These are phyloP conservation scores for Rhodosporidiobolus sp. DNA, from an alignment of 768 basidiomycete species.

Conservation along the genomic window DNA sequence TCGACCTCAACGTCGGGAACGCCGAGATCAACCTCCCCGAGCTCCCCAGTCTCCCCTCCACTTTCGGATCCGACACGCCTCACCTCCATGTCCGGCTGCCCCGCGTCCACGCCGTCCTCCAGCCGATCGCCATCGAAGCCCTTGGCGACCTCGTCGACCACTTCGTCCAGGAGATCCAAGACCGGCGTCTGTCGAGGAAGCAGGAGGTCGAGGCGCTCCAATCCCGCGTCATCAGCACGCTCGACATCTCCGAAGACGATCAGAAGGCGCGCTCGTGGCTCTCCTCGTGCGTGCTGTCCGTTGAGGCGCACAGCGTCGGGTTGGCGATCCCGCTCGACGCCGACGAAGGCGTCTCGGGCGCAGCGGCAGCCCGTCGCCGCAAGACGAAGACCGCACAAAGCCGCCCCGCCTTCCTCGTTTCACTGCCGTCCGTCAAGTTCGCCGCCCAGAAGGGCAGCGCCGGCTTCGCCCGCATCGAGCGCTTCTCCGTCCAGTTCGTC, in stretches of 20 bases:
- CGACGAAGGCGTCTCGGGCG: constrained; percentile 56
- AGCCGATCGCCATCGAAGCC: constrained; percentile 85
- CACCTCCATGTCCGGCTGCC: constrained; percentile 59
- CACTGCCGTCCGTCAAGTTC: constrained; percentile 72
- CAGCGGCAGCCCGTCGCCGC: constrained; percentile 39
- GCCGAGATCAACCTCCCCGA: constrained; percentile 2
- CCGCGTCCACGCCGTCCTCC: constrained; percentile 88
- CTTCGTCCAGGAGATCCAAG: constrained; percentile 63
- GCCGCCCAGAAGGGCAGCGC: constrained; percentile 70
- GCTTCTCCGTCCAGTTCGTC: constrained; percentile 77
- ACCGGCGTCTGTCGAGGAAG: constrained; percentile 70
- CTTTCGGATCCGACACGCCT: constrained; percentile 15
- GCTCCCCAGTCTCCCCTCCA: constrained; percentile 11
- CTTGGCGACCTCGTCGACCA: constrained; percentile 84
- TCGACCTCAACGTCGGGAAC: constrained; percentile 61
- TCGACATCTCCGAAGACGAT: constrained; percentile 54
- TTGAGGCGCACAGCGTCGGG: constrained; percentile 63
- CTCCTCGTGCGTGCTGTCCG: constrained; percentile 48
- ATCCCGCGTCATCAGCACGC: constrained; percentile 61
- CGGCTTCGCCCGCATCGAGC: constrained; percentile 68
- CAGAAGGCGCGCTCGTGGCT: constrained; percentile 46
- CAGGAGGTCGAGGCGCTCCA: constrained; percentile 74
- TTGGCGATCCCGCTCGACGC: constrained; percentile 76
- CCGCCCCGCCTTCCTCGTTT: constrained; percentile 75
- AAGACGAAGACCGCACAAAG: constrained; percentile 51